These are phyloP conservation scores for Yamadazyma mexicana DNA, from an alignment of 1,139 yeast species.

Conservation along the genomic window DNA sequence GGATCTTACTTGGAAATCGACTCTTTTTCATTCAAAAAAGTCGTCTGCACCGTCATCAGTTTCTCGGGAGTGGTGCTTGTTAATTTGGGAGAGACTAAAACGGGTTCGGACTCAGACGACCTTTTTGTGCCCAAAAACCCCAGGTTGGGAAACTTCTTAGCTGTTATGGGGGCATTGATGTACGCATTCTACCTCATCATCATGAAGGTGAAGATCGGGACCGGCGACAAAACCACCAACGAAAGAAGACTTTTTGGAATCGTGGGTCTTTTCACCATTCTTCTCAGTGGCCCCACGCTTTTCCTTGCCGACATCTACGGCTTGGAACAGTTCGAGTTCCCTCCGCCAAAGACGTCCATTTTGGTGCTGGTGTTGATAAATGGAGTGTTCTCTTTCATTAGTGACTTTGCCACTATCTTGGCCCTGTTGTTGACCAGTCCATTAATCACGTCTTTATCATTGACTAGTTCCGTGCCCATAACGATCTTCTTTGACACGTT, in stretches of 20 bases:
- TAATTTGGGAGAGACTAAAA: constrained; percentile 30
- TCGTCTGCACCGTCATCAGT: constrained; percentile 45
- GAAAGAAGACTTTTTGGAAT: constrained; percentile 50
- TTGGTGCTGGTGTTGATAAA: constrained; percentile 36
- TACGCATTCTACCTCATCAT: constrained; percentile 47
- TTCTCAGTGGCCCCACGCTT: constrained; percentile 40
- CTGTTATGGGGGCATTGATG: constrained; percentile 46
- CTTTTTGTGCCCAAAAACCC: constrained; percentile 40
- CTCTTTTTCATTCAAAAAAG: constrained; percentile 39
- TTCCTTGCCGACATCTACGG: constrained; percentile 30
- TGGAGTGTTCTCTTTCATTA: constrained; percentile 47
- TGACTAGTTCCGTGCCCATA: constrained; percentile 54
- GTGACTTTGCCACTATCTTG: constrained; percentile 50
- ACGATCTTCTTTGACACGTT: constrained; percentile 49
- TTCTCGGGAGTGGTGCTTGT: constrained; percentile 50
- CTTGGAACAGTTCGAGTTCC: constrained; percentile 42
- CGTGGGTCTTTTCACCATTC: constrained; percentile 44
- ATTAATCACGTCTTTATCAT: constrained; percentile 50
- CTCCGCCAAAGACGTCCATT: constrained; percentile 38
- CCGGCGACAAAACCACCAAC: constrained; percentile 42
- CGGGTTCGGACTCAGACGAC: constrained; percentile 15
- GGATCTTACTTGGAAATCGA: constrained; percentile 45
- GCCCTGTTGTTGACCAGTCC: constrained; percentile 58
- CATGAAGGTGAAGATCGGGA: constrained; percentile 46
- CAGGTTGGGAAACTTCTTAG: constrained; percentile 44